Base-by-base conservation (phyloP, 2,329 filamentous ascomycete species). In the Exophiala alcalophila region DNA sequence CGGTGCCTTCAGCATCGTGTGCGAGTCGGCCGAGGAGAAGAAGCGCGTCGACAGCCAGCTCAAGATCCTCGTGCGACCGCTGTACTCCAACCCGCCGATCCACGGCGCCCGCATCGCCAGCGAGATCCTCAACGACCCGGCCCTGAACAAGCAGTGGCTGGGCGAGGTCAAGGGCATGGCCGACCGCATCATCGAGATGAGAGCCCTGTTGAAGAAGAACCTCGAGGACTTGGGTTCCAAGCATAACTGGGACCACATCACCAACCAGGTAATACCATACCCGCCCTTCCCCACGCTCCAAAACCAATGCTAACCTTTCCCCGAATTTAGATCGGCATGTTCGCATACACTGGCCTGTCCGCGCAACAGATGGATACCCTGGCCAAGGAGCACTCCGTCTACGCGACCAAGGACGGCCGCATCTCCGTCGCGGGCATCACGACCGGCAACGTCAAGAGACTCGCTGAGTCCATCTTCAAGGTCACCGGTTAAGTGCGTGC, bases 171-270 rank as follows among this genome's bases (percentile, higher is more conserved):
- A 97, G 83, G 87, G 77, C 59, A 98, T 98, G 92, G 92, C 92
- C 52, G 89, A 96, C 71, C 90, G 92, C 65, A 98, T 98, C 76
- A 97, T 98, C 71, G 86, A 82, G 68, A 98, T 98, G 92, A 87
- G 92, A 59, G 83, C 86, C 50, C 80, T 95, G 41, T 82, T 98
- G 64, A 94, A 92, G 79, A 80, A 88, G 60, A 94, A 97, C 74
- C 82, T 98, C 42, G 87, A 96, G 80, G 83, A 86, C 70, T 81
- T 96, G 51, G 91, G 91, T 65, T 92, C 86, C 76, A 89, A 89
- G 78, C 88, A 94, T 70, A 87, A 97, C 76, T 98, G 92, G 92
- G 86, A 84, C 67, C 92, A 98, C 77, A 98, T 98, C 71, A 97
- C 92, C 57, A 90, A 78, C 71, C 88, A 94, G 69, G 69, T 72